These are phyloP conservation scores for Vitis labrusca DNA, from an alignment of 164 flowering plant species.

Conservation along the genomic window DNA sequence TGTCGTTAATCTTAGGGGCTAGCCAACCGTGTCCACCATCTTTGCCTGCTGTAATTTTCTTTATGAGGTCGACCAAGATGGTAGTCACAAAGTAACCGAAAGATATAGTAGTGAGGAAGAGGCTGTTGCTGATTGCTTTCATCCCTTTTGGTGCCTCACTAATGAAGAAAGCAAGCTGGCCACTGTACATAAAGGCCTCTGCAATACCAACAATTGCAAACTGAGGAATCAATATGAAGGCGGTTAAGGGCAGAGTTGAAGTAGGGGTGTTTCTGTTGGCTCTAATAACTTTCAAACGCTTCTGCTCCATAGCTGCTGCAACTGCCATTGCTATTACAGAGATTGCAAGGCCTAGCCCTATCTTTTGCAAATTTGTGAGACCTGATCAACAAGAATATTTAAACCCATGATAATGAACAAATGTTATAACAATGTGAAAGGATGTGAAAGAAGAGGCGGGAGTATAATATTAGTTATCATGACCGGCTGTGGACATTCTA, in stretches of 20 bases:
- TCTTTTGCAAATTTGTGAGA: conserved; percentile 9
- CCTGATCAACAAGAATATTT: conserved; percentile 7
- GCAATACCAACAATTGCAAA: conserved; percentile 32
- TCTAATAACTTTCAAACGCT: conserved; percentile 2
- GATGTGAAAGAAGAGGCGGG: too few species aligned
- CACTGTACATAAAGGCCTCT: conserved; percentile 31
- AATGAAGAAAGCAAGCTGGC: conserved; percentile 40
- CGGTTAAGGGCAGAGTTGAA: conserved; percentile 23
- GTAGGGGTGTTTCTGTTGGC: conserved; percentile 4
- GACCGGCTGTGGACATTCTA: too few species aligned
- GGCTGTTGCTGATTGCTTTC: conserved; percentile 39
- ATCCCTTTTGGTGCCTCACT: conserved; percentile 34
- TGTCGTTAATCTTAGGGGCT: conserved; percentile 23
- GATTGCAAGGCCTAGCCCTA: conserved; percentile 7
- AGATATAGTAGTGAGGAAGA: conserved; percentile 30
- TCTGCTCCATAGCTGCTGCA: conserved; percentile 16
- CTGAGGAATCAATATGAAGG: conserved; percentile 28
- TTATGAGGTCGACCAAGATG: conserved; percentile 14
- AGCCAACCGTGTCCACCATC: too few species aligned
- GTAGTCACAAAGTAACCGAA: conserved; percentile 36
- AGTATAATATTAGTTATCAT: too few species aligned
- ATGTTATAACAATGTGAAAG: too few species aligned
- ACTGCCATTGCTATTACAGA: conserved; percentile 14
- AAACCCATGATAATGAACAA: too few species aligned
- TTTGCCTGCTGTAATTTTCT: too few species aligned